Evolutionary conservation across 441 rosid species (phyloP).

Genomic region (Corymbia calophylla): DNA sequence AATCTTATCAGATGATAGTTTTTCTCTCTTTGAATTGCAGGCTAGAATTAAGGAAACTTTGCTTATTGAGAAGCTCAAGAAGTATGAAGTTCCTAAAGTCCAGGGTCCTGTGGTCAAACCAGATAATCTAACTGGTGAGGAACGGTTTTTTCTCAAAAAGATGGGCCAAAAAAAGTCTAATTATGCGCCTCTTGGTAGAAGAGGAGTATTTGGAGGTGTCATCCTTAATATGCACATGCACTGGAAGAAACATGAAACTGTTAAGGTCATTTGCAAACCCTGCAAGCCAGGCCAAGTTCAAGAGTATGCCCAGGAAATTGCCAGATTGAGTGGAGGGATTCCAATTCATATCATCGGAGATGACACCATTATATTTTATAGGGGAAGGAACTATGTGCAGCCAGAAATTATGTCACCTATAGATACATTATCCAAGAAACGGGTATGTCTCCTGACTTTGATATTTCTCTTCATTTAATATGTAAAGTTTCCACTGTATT

Average conservation of each 20-base stretch:
- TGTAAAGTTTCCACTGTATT: not conserved
- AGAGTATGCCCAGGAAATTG: constrained; percentile 61
- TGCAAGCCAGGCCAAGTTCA: constrained; percentile 79
- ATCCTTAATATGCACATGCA: constrained; percentile 91
- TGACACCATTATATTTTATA: constrained; percentile 68
- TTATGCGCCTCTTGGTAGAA: constrained; percentile 65
- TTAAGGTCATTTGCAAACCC: constrained; percentile 80
- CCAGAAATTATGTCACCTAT: constrained; percentile 91
- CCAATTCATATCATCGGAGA: constrained; percentile 69
- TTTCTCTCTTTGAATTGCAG: constrained; percentile 22
- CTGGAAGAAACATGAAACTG: constrained; percentile 91
- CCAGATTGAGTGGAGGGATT: constrained; percentile 86
- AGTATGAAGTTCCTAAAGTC: constrained; percentile 69
- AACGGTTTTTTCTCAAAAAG: constrained; percentile 75
- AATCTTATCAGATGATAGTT: not conserved
- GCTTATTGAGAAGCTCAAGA: constrained; percentile 69
- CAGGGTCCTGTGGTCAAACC: constrained; percentile 85
- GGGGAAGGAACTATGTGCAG: constrained; percentile 89
- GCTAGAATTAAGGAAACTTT: constrained; percentile 82
- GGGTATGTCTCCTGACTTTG: constrained; percentile 22
- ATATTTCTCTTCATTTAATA: not conserved
- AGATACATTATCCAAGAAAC: constrained; percentile 85
- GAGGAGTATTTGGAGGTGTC: constrained; percentile 90
- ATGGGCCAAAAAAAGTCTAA: constrained; percentile 90
- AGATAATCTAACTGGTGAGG: constrained; percentile 74